Evolutionary conservation across 768 basidiomycete genomes (phyloP), one percentile per base, ranked within the genome.

Genomic region (Macrolepiota fuliginosa): DNA sequence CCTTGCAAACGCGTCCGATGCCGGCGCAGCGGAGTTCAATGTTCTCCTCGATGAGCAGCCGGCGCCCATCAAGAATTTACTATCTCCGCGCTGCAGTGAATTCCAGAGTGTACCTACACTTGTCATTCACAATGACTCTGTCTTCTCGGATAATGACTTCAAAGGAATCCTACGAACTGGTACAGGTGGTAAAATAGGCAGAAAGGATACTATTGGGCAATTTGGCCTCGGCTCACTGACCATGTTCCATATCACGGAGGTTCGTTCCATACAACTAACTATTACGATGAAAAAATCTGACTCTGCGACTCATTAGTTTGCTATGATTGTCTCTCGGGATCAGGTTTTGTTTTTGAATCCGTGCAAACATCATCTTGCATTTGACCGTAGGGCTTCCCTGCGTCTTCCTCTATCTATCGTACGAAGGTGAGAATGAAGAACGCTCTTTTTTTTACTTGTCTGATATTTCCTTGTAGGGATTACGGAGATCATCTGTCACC

Each of bases 1-100:
- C 63, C 61, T 85, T 5, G 84, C 84, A 0, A 85, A 85, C 60
- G 83, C 83, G 1, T 71, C 72, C 4, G 84, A 85, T 65, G 83
- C 83, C 0, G 68, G 68, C 10, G 83, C 83, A 0, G 76, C 72
- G 2, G 65, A 69, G n/a, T 81, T 84, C 62, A 65, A 69, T 1
- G 64, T 83, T 19, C 61, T 81, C 1, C 56, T 82, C 5, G 79
- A 83, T 59, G 68, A 76, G 12, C 58, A 56, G 39, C 17, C 32
- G 19, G 45, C 62, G 1, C 50, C 37, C 46, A 62, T 5, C 42
- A 39, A 6, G 37, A 60, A 5, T 13, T 64, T 80, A 12, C 54
- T 83, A 15, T 76, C 76, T 5, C 64, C 69, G 58, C 68, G 4
- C 72, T 84, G 76, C 63, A 62, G 2, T 50, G 65, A 2, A 74